A percentile compares a stretch with the other conserved stretches of the same genome.
phyloP scores from a whole-genome alignment of 257 asterid species.

The Buddleja alternifolia region DNA sequence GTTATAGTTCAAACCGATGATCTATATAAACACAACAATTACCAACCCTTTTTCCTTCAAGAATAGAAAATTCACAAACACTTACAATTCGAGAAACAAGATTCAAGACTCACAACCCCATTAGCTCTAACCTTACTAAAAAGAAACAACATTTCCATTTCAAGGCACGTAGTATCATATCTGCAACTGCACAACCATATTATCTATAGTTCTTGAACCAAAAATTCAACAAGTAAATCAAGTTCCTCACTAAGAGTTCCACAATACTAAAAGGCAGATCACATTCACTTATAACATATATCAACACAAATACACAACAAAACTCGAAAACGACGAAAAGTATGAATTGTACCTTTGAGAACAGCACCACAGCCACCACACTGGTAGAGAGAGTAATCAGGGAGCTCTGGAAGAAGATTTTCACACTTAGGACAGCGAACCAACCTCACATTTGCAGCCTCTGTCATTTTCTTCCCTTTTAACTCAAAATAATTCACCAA shows the following conservation, averaged over 20 bases:
- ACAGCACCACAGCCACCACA: conserved; percentile 96
- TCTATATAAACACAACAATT: not conserved
- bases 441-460: conserved; percentile 61
- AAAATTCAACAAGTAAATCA: conserved; percentile 24
- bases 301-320: conserved; percentile 1
- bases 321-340: not conserved
- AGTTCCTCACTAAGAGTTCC: conserved; percentile 17
- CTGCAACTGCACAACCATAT: conserved; percentile 5
- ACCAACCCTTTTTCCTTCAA: not conserved
- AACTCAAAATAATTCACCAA: conserved; percentile 34
- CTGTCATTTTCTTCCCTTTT: conserved; percentile 49
- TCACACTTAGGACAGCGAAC: conserved; percentile 97
- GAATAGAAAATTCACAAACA: not conserved
- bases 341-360: conserved; percentile 62
- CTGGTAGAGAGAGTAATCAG: conserved; percentile 78
- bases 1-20: conserved; percentile 15
- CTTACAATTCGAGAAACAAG: not conserved
- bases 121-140: conserved; percentile 7
- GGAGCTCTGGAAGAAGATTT: conserved; percentile 80
- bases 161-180: not conserved
- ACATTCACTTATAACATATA: not conserved
- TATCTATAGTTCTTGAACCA: not conserved
- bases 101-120: conserved; percentile 15
- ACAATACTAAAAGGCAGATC: not conserved
- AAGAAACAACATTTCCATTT: not conserved